Evolutionary conservation across 192 early-diverging fungal genomes (phyloP), one percentile per base, ranked within the genome.

Genomic region (Gigaspora rosea): DNA sequence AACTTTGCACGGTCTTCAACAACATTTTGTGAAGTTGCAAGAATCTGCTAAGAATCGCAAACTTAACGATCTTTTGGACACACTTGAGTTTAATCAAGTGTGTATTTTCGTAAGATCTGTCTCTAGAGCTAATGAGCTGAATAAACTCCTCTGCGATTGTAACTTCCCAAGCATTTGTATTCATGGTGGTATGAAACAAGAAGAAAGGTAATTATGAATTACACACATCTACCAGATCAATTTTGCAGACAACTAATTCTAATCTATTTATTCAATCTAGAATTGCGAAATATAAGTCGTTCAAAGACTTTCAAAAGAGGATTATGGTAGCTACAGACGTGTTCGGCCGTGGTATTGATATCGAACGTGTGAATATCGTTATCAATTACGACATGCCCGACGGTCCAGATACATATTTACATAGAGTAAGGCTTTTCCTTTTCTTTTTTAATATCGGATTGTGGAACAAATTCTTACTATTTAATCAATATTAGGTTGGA

Each of bases 331-430:
- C 97, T 35, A 98, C 97, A 18, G 97, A 98, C 79, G 90, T 98
- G 73, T 96, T 98, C 86, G 96, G 96, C 13, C 96, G 97, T 86
- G 97, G 97, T 86, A 96, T 98, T 69, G 97, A 98, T 82, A 94
- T 98, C 35, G 96, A 97, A 79, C 94, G 97, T 79, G 97, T 98
- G 62, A 98, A 98, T 85, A 95, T 98, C 82, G 97, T 98, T 70
- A 92, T 98, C 90, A 98, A 98, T 91, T 98, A 98, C 62, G 97
- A 98, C 78, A 96, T 98, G 82, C 94, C 97, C 27, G 94, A 94
- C 74, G 81, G 83, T 47, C 91, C 95, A 8, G 96, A 97, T 82
- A 87, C 92, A 18, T 98, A 98, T 81, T 89, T 98, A 20, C 97
- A 98, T 80, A 87, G 97, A 76, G 97, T 75, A 59, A 63, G 58